Evolutionary conservation across 805 yeast genomes (phyloP).

Genomic region (Zygotorulaspora sp.): DNA sequence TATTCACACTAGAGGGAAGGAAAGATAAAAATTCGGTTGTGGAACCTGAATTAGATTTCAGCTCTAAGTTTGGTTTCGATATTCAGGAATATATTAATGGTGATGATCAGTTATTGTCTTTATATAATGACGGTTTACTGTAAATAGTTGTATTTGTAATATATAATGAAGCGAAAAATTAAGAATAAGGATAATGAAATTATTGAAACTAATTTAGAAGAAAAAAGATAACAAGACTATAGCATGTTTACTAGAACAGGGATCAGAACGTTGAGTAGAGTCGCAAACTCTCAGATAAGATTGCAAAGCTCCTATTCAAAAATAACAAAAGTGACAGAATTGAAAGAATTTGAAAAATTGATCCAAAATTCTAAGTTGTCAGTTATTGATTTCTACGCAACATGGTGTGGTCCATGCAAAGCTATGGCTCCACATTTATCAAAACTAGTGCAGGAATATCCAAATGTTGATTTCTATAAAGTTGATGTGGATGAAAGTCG

Average conservation of each 20-base stretch:
- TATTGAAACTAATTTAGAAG: not conserved
- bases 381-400: conserved; percentile 62
- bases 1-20: conserved; percentile 30
- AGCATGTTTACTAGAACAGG: not conserved
- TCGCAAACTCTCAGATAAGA: not conserved
- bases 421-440: conserved; percentile 60
- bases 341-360: conserved; percentile 37
- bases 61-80: conserved; percentile 26
- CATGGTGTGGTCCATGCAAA: conserved; percentile 78
- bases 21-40: conserved; percentile 6
- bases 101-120: conserved; percentile 19
- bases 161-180: not conserved
- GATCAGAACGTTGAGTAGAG: not conserved
- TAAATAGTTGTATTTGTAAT: conserved; percentile 2
- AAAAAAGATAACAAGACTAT: not conserved
- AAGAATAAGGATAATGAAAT: not conserved
- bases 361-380: conserved; percentile 36
- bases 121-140: conserved; percentile 22
- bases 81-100: conserved; percentile 21
- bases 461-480: conserved; percentile 54
- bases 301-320: conserved; percentile 1
- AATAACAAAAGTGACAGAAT: conserved; percentile 35
- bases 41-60: conserved; percentile 23
- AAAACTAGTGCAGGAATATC: conserved; percentile 37
- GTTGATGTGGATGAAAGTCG: conserved; percentile 64